Evolutionary conservation across 2,329 filamentous ascomycete genomes (phyloP).

Genomic region (Penicillium janthinellum): DNA sequence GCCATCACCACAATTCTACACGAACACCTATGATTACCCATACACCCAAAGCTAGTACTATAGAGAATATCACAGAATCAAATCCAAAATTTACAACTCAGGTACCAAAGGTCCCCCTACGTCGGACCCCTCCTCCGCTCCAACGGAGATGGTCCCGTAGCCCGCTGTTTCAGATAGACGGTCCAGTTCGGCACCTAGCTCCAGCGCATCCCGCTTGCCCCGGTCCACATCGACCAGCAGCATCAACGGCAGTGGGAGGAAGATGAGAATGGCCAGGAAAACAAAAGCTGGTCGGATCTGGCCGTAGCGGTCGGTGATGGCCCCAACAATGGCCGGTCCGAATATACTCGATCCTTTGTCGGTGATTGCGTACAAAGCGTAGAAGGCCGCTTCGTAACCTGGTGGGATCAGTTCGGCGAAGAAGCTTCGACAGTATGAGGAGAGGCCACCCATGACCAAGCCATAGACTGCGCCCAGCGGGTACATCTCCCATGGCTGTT

Average conservation of each 20-base stretch:
- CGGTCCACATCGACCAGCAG: slow-evolving; percentile 82
- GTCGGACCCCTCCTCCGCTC: not conserved
- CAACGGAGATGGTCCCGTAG: slow-evolving; percentile 27
- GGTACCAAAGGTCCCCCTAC: not conserved
- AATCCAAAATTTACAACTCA: not conserved
- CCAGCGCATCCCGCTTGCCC: slow-evolving; percentile 68
- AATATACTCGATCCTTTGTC: slow-evolving; percentile 96
- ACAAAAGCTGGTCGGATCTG: slow-evolving; percentile 86
- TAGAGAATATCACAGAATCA: not conserved
- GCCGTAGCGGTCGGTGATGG: slow-evolving; percentile 82
- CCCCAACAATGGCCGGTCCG: slow-evolving; percentile 88
- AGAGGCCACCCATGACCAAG: slow-evolving; percentile 88
- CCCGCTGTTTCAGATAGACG: slow-evolving; percentile 27
- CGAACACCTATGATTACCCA: not conserved
- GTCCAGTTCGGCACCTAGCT: slow-evolving; percentile 59
- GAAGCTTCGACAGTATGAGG: slow-evolving; percentile 86
- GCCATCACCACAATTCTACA: not conserved
- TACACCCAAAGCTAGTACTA: not conserved
- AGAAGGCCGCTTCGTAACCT: slow-evolving; percentile 93
- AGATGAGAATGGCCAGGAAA: slow-evolving; percentile 85
- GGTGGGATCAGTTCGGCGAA: slow-evolving; percentile 93
- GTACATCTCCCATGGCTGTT: slow-evolving; percentile 97
- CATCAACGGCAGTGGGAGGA: slow-evolving; percentile 80
- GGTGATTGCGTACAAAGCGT: slow-evolving; percentile 93
- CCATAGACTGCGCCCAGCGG: slow-evolving; percentile 88